Evolutionary conservation across 139 green algal genomes (phyloP).

Genomic region (Auxenochlorella pyrenoidosa): DNA sequence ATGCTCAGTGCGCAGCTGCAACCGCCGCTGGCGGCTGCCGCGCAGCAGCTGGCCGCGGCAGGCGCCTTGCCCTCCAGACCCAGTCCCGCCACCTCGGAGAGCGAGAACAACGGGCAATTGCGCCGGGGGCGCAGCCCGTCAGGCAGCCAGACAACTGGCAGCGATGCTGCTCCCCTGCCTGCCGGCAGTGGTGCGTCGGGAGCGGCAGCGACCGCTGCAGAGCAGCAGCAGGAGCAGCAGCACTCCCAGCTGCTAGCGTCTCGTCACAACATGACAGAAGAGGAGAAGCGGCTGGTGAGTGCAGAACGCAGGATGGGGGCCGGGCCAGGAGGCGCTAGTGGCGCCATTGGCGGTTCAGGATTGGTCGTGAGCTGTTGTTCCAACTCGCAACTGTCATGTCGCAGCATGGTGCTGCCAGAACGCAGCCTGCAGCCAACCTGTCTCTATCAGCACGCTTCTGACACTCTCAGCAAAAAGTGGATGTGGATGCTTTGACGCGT

Average conservation of each 20-base stretch:
- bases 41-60: background rate
- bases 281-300: conserved; percentile 32
- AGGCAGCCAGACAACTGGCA: background rate
- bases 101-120: conserved; percentile 23
- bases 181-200: too few relatives aligned
- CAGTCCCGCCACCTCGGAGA: conserved; percentile 45
- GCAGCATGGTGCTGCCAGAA: too few relatives aligned
- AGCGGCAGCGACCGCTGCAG: background rate
- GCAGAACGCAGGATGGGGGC: too few relatives aligned
- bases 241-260: background rate
- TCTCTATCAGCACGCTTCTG: too few relatives aligned
- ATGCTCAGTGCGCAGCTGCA: background rate
- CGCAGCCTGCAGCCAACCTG: too few relatives aligned
- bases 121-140: background rate
- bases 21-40: background rate
- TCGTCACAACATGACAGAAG: background rate
- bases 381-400: background rate
- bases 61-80: background rate
- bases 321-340: background rate
- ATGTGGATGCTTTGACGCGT: too few relatives aligned
- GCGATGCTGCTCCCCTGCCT: background rate
- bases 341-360: too few relatives aligned
- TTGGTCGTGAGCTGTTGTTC: too few relatives aligned
- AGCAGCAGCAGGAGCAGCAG: background rate
- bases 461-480: too few relatives aligned